Percentiles rank a stretch among this genome's conserved stretches.
phyloP scores from a whole-genome alignment of 2,329 filamentous ascomycete genomes.

The Diaporthe longicolla region DNA sequence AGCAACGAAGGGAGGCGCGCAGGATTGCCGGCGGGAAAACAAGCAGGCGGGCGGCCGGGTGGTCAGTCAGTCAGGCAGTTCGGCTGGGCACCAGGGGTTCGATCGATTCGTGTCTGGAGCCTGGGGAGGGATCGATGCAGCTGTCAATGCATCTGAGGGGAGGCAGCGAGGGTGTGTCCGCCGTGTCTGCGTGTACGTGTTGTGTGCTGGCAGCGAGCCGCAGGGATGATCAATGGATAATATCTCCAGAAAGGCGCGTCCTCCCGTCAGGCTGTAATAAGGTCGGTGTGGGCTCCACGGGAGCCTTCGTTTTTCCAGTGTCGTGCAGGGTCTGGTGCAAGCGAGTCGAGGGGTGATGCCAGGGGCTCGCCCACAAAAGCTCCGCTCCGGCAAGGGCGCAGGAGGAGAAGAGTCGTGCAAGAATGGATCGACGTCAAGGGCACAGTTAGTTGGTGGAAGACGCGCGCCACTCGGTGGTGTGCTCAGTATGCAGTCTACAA shows the following conservation, averaged over 20 bases:
- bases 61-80: not conserved
- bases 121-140: conserved; percentile 21
- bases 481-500: conserved; percentile 20
- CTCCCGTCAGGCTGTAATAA: conserved; percentile 39
- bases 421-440: conserved; percentile 37
- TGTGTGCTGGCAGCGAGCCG: conserved; percentile 36
- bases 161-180: not conserved
- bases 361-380: conserved; percentile 34
- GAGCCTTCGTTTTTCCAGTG: conserved; percentile 24
- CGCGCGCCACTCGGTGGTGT: conserved; percentile 28
- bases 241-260: conserved; percentile 41
- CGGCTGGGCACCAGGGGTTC: conserved; percentile 20
- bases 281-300: conserved; percentile 40
- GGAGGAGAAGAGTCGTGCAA: conserved; percentile 31
- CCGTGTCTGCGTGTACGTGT: conserved; percentile 8
- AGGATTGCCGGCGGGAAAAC: conserved; percentile 28
- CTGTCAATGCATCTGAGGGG: conserved; percentile 34
- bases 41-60: not conserved
- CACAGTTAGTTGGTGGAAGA: not conserved
- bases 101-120: conserved; percentile 16
- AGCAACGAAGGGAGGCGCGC: conserved; percentile 21
- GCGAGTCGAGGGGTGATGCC: conserved; percentile 40
- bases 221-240: conserved; percentile 38
- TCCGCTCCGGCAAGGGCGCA: conserved; percentile 32
- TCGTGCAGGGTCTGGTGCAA: conserved; percentile 38